Conservation (phyloP, 2,329 filamentous ascomycete genomes). For the Xylogone sp. region DNA sequence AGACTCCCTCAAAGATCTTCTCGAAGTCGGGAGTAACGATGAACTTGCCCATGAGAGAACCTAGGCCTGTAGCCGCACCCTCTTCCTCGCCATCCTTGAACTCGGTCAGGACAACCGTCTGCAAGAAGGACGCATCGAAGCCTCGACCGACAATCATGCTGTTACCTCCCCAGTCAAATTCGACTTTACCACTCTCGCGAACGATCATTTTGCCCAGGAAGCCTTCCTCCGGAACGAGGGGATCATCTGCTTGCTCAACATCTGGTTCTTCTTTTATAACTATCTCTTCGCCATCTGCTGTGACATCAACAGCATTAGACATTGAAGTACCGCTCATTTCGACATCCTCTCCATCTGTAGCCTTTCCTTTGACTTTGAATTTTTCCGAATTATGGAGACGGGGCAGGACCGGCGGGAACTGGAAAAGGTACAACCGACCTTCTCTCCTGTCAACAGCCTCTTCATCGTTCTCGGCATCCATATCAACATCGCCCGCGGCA, state of each 20-base stretch:
- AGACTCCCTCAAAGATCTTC: slow-evolving; percentile 48
- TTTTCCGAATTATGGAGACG: slow-evolving; percentile 36
- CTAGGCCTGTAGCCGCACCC: slow-evolving; percentile 57
- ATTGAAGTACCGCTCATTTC: slow-evolving; percentile 12
- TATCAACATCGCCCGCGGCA: slow-evolving; percentile 33
- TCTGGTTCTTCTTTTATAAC: slow-evolving; percentile 21
- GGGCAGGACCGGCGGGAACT: slow-evolving; percentile 59
- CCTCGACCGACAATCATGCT: slow-evolving; percentile 48
- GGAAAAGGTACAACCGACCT: slow-evolving; percentile 60
- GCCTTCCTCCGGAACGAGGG: slow-evolving; percentile 43
- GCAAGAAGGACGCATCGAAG: slow-evolving; percentile 52
- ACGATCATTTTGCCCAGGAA: slow-evolving; percentile 57
- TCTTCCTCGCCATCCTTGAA: slow-evolving; percentile 44
- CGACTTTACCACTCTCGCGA: slow-evolving; percentile 57
- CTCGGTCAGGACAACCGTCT: slow-evolving; percentile 49
- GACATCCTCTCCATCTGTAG: slow-evolving; percentile 4
- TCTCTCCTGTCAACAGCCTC: slow-evolving; percentile 31
- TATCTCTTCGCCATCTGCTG: slow-evolving; percentile 22
- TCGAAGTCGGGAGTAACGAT: slow-evolving; percentile 55
- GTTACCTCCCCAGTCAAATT: slow-evolving; percentile 60
- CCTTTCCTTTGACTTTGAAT: background rate
- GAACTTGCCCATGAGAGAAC: slow-evolving; percentile 59
- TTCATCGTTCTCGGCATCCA: slow-evolving; percentile 13
- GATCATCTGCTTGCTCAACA: slow-evolving; percentile 25
- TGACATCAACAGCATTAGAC: slow-evolving; percentile 41